Conservation (phyloP, 768 basidiomycete genomes). For the Antrodiella citrinella region DNA sequence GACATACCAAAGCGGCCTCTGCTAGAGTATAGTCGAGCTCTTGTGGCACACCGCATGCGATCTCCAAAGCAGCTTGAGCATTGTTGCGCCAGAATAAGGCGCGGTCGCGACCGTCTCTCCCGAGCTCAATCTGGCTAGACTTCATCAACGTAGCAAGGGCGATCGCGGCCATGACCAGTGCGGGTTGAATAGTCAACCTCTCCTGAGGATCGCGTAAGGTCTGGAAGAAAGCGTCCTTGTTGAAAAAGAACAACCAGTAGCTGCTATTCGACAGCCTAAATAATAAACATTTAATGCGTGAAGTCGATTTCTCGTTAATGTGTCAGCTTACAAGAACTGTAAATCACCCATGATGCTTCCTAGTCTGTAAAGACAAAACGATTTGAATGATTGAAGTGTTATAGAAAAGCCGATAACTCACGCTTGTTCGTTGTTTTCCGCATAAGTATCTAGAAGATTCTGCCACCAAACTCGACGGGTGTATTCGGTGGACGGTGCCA, state of each 20-base stretch:
- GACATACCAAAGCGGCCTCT: conserved; percentile 61
- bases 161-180: conserved; percentile 58
- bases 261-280: conserved; percentile 56
- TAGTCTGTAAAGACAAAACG: too few relatives aligned
- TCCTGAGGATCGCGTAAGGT: conserved; percentile 44
- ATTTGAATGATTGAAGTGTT: too few relatives aligned
- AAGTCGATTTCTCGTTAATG: conserved; percentile 9
- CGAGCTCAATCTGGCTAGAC: conserved; percentile 59
- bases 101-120: conserved; percentile 43
- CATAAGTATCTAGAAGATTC: conserved; percentile 35
- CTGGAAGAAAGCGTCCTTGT: conserved; percentile 44
- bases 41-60: conserved; percentile 38
- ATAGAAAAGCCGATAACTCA: conserved; percentile 25
- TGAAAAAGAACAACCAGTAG: conserved; percentile 64
- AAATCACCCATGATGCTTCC: conserved; percentile 44
- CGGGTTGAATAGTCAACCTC: conserved; percentile 55
- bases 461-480: conserved; percentile 40
- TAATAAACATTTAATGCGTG: background rate
- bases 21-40: conserved; percentile 60
- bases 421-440: conserved; percentile 34
- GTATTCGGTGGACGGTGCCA: conserved; percentile 25
- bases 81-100: conserved; percentile 49
- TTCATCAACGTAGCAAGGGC: conserved; percentile 67
- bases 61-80: conserved; percentile 47
- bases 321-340: conserved; percentile 37